Conservation (phyloP, 176 grass and related monocot genomes). For the Eragrostis nindensis region DNA sequence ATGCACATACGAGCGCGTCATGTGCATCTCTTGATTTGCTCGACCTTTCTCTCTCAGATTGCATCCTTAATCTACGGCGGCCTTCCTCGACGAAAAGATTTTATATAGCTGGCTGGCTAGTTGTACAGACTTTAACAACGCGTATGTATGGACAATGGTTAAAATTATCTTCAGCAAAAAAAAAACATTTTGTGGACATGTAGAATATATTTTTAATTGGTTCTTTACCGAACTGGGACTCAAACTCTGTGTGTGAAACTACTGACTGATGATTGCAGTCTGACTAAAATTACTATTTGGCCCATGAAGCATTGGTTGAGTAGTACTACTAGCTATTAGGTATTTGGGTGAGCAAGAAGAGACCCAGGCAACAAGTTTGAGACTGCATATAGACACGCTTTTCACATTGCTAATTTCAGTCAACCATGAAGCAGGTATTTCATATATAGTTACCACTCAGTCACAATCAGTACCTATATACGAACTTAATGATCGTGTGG, state of each 20-base stretch:
- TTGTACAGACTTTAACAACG: not conserved
- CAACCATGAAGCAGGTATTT: conserved; percentile 15
- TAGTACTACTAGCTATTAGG: too few relatives aligned
- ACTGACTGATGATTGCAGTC: not conserved
- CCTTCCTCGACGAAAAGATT: not conserved
- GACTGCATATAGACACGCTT: not conserved
- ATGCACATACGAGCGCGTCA: conserved; percentile 36
- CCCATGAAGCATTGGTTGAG: conserved; percentile 1
- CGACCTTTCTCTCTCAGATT: not conserved
- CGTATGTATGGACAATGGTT: not conserved
- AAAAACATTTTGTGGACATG: too few relatives aligned
- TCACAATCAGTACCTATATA: too few relatives aligned
- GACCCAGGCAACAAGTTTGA: conserved; percentile 10
- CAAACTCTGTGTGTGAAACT: too few relatives aligned
- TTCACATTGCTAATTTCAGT: conserved; percentile 22
- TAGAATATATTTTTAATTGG: too few relatives aligned
- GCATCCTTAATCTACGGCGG: conserved; percentile 11
- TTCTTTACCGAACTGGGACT: too few relatives aligned
- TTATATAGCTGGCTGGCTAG: too few relatives aligned
- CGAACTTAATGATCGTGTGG: not conserved
- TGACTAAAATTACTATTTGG: conserved; percentile 20
- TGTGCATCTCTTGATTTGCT: conserved; percentile 1
- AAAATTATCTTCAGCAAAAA: not conserved
- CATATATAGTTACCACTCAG: too few relatives aligned
- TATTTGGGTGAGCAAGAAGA: conserved; percentile 11